Conservation (phyloP, 805 yeast genomes). For the Saturnispora bothae region DNA sequence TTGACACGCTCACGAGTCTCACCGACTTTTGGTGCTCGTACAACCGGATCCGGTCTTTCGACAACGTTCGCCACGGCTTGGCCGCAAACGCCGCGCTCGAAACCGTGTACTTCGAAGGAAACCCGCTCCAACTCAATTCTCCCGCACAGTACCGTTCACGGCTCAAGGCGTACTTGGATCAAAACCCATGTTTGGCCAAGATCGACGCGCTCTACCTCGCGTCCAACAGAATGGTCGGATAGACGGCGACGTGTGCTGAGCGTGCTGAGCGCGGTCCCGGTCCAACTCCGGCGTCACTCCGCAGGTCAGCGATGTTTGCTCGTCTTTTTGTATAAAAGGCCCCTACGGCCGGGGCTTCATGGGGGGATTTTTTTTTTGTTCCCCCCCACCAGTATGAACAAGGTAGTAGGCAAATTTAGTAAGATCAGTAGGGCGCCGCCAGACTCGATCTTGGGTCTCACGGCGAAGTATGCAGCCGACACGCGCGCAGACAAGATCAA, state of each 20-base stretch:
- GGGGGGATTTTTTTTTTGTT: too few species aligned
- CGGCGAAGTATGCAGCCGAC: slow-evolving; percentile 66
- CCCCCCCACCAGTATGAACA: too few species aligned
- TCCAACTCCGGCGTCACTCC: too few species aligned
- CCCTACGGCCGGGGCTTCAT: too few species aligned
- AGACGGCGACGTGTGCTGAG: too few species aligned
- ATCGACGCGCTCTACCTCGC: slow-evolving; percentile 75
- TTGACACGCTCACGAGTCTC: slow-evolving; percentile 54
- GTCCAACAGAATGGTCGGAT: slow-evolving; percentile 8
- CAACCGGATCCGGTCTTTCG: slow-evolving; percentile 59
- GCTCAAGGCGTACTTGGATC: slow-evolving; percentile 53
- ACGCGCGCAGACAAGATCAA: slow-evolving; percentile 42
- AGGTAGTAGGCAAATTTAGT: too few species aligned
- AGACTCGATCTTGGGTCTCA: slow-evolving; percentile 75
- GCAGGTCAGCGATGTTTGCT: too few species aligned
- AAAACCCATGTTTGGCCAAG: slow-evolving; percentile 64
- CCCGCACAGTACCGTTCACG: slow-evolving; percentile 74
- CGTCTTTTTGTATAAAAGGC: too few species aligned
- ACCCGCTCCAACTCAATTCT: slow-evolving; percentile 68
- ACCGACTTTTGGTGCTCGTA: slow-evolving; percentile 93
- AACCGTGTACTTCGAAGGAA: slow-evolving; percentile 89
- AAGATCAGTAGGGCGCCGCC: slow-evolving; percentile 79
- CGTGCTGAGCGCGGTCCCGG: too few species aligned
- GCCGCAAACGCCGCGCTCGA: slow-evolving; percentile 55
- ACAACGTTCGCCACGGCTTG: slow-evolving; percentile 57